These are phyloP conservation scores for Delphinella strobiligena DNA, from an alignment of 2,329 filamentous ascomycete species.

Conservation along the genomic window DNA sequence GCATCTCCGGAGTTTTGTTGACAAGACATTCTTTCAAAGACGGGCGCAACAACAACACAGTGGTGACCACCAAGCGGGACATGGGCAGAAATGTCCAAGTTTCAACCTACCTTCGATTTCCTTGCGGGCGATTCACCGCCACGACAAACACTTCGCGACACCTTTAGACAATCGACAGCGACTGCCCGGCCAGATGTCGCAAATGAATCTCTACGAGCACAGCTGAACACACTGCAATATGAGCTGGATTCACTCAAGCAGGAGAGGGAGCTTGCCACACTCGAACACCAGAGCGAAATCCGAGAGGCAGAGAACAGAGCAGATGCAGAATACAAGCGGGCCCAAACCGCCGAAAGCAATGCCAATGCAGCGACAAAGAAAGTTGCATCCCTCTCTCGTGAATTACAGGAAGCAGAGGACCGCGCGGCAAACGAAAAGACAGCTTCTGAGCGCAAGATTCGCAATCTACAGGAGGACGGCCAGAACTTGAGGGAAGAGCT, in stretches of 20 bases:
- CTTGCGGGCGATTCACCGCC: slow-evolving; percentile 31
- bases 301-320: slow-evolving; percentile 67
- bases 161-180: slow-evolving; percentile 30
- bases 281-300: slow-evolving; percentile 74
- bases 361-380: slow-evolving; percentile 41
- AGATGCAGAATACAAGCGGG: slow-evolving; percentile 71
- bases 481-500: slow-evolving; percentile 66
- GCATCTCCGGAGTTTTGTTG: neutral
- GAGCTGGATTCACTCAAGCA: slow-evolving; percentile 78
- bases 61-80: neutral
- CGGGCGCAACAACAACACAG: no score
- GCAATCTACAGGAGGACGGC: slow-evolving; percentile 55
- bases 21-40: no score
- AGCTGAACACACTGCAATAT: slow-evolving; percentile 79
- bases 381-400: slow-evolving; percentile 40
- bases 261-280: slow-evolving; percentile 66
- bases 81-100: neutral
- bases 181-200: slow-evolving; percentile 24
- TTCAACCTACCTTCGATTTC: slow-evolving; percentile 36
- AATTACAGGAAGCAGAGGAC: slow-evolving; percentile 44
- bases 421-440: slow-evolving; percentile 43
- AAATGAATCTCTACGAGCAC: slow-evolving; percentile 75
- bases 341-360: slow-evolving; percentile 41
- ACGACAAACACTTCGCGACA: slow-evolving; percentile 29
- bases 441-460: slow-evolving; percentile 42